Percentiles rank a stretch among this genome's conserved stretches.
These are phyloP conservation scores for carrot (Daucus carota) DNA, from an alignment of 129 eudicot species.

Conservation along the genomic window DH1_v3.0 NC_030387.2:5602501-5603000, in stretches of 20 bases:
- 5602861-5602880: too few species aligned
- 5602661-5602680: slow-evolving; percentile 20
- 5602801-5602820: slow-evolving; percentile 29
- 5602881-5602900: too few species aligned
- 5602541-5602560: slow-evolving; percentile 23
- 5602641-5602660: slow-evolving; percentile 42
- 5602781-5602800: slow-evolving; percentile 29
- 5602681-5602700: slow-evolving; percentile 12
- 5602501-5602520: slow-evolving; percentile 20
- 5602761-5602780: slow-evolving; percentile 27
- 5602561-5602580: slow-evolving; percentile 28
- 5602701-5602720: slow-evolving; percentile 31
- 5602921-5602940: too few species aligned
- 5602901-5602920: too few species aligned
- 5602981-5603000: too few species aligned
- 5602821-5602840: slow-evolving; percentile 19
- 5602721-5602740: slow-evolving; percentile 27
- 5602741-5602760: slow-evolving; percentile 32
- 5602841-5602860: too few species aligned
- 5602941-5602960: too few species aligned
- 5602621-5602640: slow-evolving; percentile 31
- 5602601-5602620: slow-evolving; percentile 36
- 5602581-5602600: slow-evolving; percentile 29
- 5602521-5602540: slow-evolving; percentile 24
- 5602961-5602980: too few species aligned